Conservation (phyloP, 163 green algal genomes). For the Chlamydomonas reinhardtii region DNA sequence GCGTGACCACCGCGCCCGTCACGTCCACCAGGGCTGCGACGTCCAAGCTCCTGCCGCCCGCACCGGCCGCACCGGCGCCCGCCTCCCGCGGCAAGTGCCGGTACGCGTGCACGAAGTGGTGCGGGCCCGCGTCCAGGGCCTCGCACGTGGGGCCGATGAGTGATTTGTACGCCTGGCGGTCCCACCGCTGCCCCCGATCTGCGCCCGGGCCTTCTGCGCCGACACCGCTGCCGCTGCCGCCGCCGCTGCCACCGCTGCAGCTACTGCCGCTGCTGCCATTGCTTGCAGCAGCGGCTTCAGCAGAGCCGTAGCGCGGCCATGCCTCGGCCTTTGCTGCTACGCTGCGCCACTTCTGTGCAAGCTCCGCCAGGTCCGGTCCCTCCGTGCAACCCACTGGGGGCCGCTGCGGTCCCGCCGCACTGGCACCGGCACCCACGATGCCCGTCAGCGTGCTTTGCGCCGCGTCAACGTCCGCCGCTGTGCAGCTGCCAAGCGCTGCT, state of each 20-base stretch:
- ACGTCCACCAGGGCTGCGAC: not conserved
- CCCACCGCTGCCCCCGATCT: not conserved
- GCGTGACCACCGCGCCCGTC: not conserved
- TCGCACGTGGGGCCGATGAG: conserved; percentile 22
- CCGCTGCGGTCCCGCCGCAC: not conserved
- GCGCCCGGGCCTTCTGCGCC: not conserved
- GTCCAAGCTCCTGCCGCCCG: not conserved
- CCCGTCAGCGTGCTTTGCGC: no score
- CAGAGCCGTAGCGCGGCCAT: no score
- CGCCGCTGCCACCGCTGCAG: not conserved
- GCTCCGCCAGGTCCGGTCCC: not conserved
- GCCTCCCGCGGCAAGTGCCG: no score
- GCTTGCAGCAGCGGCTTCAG: not conserved
- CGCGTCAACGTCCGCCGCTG: not conserved
- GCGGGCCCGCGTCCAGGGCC: conserved; percentile 9
- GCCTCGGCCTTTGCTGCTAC: not conserved
- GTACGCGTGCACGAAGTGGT: not conserved
- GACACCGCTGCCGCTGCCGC: no score
- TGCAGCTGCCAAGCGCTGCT: not conserved
- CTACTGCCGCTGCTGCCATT: no score
- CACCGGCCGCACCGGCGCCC: not conserved
- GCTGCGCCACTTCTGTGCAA: not conserved
- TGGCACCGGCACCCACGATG: no score
- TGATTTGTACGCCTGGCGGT: not conserved
- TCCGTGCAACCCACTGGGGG: no score